Evolutionary conservation across 116 monocot genomes (phyloP), one percentile per base, ranked within the genome.

Genomic region (Phalaenopsis hybrid): DNA sequence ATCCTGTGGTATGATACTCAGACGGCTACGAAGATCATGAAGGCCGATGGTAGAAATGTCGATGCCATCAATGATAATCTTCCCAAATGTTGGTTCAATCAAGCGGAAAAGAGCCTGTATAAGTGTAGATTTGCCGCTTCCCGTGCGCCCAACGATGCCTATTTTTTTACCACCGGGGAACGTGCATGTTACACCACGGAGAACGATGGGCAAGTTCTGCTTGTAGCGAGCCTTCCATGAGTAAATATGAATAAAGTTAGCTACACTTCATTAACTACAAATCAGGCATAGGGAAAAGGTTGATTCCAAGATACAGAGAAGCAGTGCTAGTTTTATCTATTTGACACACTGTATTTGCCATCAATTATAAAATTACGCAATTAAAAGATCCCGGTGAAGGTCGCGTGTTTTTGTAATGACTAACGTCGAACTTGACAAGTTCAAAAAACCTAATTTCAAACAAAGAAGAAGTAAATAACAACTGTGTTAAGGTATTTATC

Each of bases 41-140:
- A 98, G 91, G 75, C 98, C 98, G 75, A 98, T 88, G 18, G 82
- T 90, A 49, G 89, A 84, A 46, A 98, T 88, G 83, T 98, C 93
- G 37, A 95, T 79, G 68, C 81, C 74, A 59, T 98, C 95, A 49
- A 98, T 91, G 17, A 94, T 81, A 25, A 98, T 98, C 83, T 88
- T 92, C 16, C 98, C 98, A 79, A 59, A 84, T 33, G 81, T 73
- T 31, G 98, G 98, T 83, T 98, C 98, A 73, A 98, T 85, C 55
- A 98, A 70, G 21, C 98, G 93, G 80, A 98, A 98, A 48, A 98
- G 81, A 33, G 95, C 93, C 87, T 98, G 95, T 74, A 98, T 95
- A 63, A 98, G 89, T 79, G 98, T 98, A 69, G 98, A 98, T 88
- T 98, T 98, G 51, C 98, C 98, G 57, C 98, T 98, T 82, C 98